Percentiles rank a stretch among this genome's conserved stretches.
Conservation (phyloP, 1,284 basidiomycete genomes). For the Moesziomyces antarcticus region DNA sequence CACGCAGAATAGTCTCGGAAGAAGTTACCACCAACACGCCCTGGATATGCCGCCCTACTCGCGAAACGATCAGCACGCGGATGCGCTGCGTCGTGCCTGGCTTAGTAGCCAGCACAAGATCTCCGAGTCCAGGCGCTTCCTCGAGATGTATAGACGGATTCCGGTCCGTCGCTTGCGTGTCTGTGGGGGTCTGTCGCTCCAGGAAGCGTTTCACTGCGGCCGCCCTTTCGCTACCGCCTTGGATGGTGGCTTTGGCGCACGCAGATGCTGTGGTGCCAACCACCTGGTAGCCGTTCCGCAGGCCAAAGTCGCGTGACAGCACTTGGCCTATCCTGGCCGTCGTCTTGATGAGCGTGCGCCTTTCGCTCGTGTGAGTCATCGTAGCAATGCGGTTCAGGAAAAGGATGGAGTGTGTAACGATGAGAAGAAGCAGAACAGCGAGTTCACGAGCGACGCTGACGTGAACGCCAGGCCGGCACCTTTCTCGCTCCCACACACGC, state of each 20-base stretch:
- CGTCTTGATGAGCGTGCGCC: slow-evolving; percentile 12
- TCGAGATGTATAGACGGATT: too few relatives aligned
- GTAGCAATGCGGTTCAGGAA: background rate
- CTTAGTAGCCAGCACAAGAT: too few relatives aligned
- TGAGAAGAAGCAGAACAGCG: too few relatives aligned
- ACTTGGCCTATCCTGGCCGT: slow-evolving; percentile 12
- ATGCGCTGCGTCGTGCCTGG: too few relatives aligned
- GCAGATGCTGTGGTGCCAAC: background rate
- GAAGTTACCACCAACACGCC: background rate
- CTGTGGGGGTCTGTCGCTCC: background rate
- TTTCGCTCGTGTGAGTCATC: background rate
- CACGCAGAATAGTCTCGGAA: slow-evolving; percentile 9
- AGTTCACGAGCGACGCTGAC: too few relatives aligned
- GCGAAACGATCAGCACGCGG: background rate
- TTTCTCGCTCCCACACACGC: too few relatives aligned
- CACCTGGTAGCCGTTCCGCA: slow-evolving; percentile 21
- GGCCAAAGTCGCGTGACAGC: slow-evolving; percentile 23
- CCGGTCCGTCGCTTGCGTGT: too few relatives aligned
- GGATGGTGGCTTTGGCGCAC: background rate
- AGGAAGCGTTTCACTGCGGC: slow-evolving; percentile 4
- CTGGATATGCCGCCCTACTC: background rate
- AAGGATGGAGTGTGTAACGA: too few relatives aligned
- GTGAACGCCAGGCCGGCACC: too few relatives aligned
- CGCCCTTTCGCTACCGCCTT: background rate
- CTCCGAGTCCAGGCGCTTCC: too few relatives aligned